phyloP scores from a whole-genome alignment of 495 filamentous ascomycete genomes.

The Xanthoparmelia taractica region DNA sequence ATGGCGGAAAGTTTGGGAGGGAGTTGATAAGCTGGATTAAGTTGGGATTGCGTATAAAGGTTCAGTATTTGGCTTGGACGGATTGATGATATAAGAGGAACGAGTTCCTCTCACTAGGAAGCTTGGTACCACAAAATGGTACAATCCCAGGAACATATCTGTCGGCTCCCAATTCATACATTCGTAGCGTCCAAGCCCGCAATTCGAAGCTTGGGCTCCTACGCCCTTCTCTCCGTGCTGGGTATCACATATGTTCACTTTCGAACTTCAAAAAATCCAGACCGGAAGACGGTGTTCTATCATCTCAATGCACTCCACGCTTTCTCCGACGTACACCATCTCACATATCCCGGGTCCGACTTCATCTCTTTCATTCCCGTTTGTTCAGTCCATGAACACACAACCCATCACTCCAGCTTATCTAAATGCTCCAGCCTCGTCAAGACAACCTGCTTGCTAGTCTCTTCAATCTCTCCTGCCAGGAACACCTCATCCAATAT shows the following conservation, averaged over 20 bases:
- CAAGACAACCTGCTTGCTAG: constrained; percentile 93
- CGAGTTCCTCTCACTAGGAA: background rate
- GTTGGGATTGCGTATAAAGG: background rate
- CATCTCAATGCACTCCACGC: background rate
- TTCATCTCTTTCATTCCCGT: background rate
- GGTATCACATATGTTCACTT: background rate
- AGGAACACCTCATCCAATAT: constrained; percentile 97
- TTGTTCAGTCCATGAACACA: background rate
- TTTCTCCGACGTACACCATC: background rate
- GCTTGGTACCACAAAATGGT: background rate
- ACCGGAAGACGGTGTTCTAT: too few relatives aligned
- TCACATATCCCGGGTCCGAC: background rate
- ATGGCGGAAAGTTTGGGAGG: constrained; percentile 27
- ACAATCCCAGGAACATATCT: background rate
- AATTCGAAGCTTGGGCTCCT: background rate
- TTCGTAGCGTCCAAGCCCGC: background rate
- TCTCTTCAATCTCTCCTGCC: constrained; percentile 96
- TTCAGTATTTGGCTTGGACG: background rate
- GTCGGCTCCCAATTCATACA: background rate
- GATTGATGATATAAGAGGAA: constrained; percentile 1
- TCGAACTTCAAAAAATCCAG: background rate
- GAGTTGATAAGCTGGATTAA: background rate
- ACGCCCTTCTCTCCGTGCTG: background rate
- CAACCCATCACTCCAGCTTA: constrained; percentile 69
- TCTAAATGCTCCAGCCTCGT: constrained; percentile 92